Percentiles rank a stretch among this genome's conserved stretches.
These are phyloP conservation scores for Zarea fungicola DNA, from an alignment of 2,329 filamentous ascomycete species.

Conservation along the genomic window DNA sequence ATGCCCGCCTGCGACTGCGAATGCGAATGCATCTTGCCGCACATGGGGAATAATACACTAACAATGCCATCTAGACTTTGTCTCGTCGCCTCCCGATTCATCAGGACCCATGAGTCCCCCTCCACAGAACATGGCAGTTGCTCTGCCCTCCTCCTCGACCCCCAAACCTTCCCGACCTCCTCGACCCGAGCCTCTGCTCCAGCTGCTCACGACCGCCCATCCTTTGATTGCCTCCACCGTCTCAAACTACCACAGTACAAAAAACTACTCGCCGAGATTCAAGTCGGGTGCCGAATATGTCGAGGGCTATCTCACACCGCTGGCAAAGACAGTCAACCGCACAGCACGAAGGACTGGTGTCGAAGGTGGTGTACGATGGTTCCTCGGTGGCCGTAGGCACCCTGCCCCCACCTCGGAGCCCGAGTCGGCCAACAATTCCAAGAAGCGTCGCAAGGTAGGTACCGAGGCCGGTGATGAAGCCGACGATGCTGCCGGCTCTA, in stretches of 20 bases:
- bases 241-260: slow-evolving; percentile 78
- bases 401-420: slow-evolving; percentile 41
- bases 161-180: slow-evolving; percentile 31
- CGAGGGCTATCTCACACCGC: slow-evolving; percentile 79
- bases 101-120: slow-evolving; percentile 35
- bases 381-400: slow-evolving; percentile 58
- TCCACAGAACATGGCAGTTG: slow-evolving; percentile 5
- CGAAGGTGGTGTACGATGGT: slow-evolving; percentile 81
- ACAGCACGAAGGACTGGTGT: slow-evolving; percentile 83
- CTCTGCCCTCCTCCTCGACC: slow-evolving; percentile 18
- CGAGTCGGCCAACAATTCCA: slow-evolving; percentile 41
- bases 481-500: slow-evolving; percentile 20
- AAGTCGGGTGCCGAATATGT: slow-evolving; percentile 88
- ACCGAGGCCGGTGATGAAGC: slow-evolving; percentile 31
- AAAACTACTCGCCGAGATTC: slow-evolving; percentile 85
- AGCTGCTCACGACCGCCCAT: slow-evolving; percentile 81
- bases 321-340: slow-evolving; percentile 79
- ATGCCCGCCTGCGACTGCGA: too few relatives aligned
- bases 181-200: slow-evolving; percentile 73
- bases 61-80: slow-evolving; percentile 48
- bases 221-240: slow-evolving; percentile 82
- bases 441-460: slow-evolving; percentile 56
- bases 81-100: slow-evolving; percentile 54
- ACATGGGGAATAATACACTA: too few relatives aligned
- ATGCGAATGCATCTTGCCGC: too few relatives aligned